These are phyloP conservation scores for Quercus phellos DNA, from an alignment of 331 rosid genomes.

Conservation along the genomic window DNA sequence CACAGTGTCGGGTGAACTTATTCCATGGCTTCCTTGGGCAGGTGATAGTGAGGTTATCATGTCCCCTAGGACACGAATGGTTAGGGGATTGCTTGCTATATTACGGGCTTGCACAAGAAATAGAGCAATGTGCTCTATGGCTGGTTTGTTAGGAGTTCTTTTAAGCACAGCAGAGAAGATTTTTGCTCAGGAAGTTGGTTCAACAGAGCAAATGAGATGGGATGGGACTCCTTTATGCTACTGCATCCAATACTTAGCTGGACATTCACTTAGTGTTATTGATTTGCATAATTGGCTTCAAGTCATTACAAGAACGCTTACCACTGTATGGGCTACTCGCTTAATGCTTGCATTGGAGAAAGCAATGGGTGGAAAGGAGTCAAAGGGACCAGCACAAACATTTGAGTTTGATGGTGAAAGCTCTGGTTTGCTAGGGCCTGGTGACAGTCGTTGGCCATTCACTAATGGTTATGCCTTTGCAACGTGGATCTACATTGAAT, in stretches of 20 bases:
- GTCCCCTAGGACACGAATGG: slow-evolving; percentile 97
- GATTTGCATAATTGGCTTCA: slow-evolving; percentile 87
- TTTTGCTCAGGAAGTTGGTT: slow-evolving; percentile 56
- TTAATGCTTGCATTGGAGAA: slow-evolving; percentile 85
- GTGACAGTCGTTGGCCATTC: slow-evolving; percentile 98
- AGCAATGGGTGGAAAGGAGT: slow-evolving; percentile 86
- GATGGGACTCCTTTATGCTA: slow-evolving; percentile 88
- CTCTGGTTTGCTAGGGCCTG: slow-evolving; percentile 97
- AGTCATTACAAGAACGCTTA: slow-evolving; percentile 66
- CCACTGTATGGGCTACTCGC: slow-evolving; percentile 72
- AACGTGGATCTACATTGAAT: slow-evolving; percentile 97
- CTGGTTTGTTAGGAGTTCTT: slow-evolving; percentile 85
- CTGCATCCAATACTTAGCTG: slow-evolving; percentile 92
- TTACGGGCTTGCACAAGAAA: slow-evolving; percentile 93
- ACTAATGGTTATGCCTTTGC: slow-evolving; percentile 91
- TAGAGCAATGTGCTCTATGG: slow-evolving; percentile 94
- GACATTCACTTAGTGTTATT: slow-evolving; percentile 76
- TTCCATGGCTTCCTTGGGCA: slow-evolving; percentile 90
- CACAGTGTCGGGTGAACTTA: slow-evolving; percentile 84
- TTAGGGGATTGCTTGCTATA: slow-evolving; percentile 91
- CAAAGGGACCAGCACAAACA: slow-evolving; percentile 81
- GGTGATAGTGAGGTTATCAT: slow-evolving; percentile 65
- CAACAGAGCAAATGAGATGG: slow-evolving; percentile 69
- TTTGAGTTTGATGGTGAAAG: slow-evolving; percentile 99
- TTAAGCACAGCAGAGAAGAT: slow-evolving; percentile 77